Evolutionary conservation across 2,329 filamentous ascomycete genomes (phyloP), one percentile per base, ranked within the genome.

Genomic region (Aspergillus puulaauensis): DNA sequence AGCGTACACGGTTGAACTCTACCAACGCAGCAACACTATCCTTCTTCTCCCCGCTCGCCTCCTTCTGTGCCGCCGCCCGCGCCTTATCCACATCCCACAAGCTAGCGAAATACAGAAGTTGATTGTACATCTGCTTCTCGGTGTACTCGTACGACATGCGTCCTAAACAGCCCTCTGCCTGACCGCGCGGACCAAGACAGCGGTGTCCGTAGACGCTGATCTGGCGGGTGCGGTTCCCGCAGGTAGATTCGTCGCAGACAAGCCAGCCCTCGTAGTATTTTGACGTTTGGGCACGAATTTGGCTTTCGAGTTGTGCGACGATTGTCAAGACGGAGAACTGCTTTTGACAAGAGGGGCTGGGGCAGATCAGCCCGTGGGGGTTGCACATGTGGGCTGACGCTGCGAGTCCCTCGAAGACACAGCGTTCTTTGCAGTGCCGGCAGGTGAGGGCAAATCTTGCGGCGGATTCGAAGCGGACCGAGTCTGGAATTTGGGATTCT

Each of bases 211-310:
- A 96, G 40, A 99, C 95, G 67, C 87, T 90, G 81, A 98, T 93
- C 73, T 96, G 91, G 49, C 93, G 85, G 2, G 95, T 98, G 56
- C 91, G 88, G 70, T 87, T 90, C 27, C 89, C 90, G 74, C 95
- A 99, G 35, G 90, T 87, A 2, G 90, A 80, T 73, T 99, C 95
- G 73, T 96, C 90, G 74, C 95, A 99, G 40, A 91, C 82, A 6
- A 99, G 84, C 88, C 91, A 96, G 59, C 87, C 92, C 69, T 96
- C 90, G 75, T 99, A 98, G 80, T 99, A 99, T 48, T 85, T 85
- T 9, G 90, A 83, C 6, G 91, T 90, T 66, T 92, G 86, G 35
- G 83, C 79, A 48, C 95, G 88, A 64, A 98, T 87, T 59, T 93
- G 89, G 54, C 86, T 83, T 72, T 99, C 95, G 5, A 98, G 81